phyloP scores from a whole-genome alignment of 2,329 filamentous ascomycete genomes.

The Cladophialophora chaetospira region DNA sequence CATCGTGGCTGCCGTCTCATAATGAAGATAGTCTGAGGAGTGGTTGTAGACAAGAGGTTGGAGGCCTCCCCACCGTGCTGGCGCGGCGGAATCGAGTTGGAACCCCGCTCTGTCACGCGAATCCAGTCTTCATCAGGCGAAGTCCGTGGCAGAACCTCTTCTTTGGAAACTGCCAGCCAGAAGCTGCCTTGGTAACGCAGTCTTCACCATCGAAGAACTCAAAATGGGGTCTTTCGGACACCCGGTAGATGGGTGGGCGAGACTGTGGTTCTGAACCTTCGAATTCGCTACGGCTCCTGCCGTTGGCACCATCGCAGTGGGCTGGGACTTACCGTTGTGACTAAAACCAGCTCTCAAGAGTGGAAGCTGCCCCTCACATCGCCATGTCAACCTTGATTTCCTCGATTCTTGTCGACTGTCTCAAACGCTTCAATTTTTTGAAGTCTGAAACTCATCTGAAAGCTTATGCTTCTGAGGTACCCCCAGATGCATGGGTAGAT shows the following conservation, averaged over 20 bases:
- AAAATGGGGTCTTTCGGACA: too few species aligned
- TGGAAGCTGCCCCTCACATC: not conserved
- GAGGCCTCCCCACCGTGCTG: not conserved
- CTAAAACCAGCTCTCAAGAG: not conserved
- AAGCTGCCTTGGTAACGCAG: too few species aligned
- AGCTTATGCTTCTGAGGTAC: not conserved
- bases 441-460: not conserved
- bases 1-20: not conserved
- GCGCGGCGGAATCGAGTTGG: not conserved
- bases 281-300: too few species aligned
- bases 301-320: too few species aligned
- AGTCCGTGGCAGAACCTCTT: too few species aligned
- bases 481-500: conserved; percentile 5
- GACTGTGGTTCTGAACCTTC: too few species aligned
- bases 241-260: too few species aligned
- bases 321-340: not conserved
- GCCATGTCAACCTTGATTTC: not conserved
- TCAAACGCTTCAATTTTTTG: not conserved
- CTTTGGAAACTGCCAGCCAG: too few species aligned
- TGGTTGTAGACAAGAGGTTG: too few species aligned
- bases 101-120: not conserved
- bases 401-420: not conserved
- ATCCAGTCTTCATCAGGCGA: not conserved
- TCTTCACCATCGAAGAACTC: too few species aligned
- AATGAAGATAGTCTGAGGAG: not conserved